Evolutionary conservation across 1,284 basidiomycete genomes (phyloP).

Genomic region (Cryptococcus wingfieldii): DNA sequence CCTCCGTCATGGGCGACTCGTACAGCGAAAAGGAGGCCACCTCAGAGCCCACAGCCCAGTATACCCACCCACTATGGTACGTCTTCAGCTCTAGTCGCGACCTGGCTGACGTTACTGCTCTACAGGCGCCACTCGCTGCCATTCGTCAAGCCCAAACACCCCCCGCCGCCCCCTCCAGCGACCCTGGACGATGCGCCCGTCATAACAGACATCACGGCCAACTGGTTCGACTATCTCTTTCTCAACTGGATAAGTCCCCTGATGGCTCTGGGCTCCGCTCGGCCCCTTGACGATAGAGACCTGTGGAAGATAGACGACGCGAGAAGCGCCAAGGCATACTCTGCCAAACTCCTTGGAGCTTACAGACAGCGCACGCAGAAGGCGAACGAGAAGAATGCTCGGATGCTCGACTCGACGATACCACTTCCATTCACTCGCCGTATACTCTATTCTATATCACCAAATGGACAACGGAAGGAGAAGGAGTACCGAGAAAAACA

Average conservation of each 20-base stretch:
- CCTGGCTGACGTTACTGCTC: constrained; percentile 3
- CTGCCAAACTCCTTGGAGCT: constrained; percentile 60
- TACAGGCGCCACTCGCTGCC: constrained; percentile 45
- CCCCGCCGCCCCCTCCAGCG: constrained; percentile 52
- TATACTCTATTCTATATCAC: constrained; percentile 24
- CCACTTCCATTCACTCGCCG: constrained; percentile 33
- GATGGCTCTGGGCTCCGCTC: constrained; percentile 56
- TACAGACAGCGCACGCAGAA: constrained; percentile 60
- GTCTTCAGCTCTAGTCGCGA: too few species aligned
- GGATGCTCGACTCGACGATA: constrained; percentile 51
- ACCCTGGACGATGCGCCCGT: constrained; percentile 56
- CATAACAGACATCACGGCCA: constrained; percentile 57
- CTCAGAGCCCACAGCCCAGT: too few species aligned
- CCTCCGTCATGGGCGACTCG: too few species aligned
- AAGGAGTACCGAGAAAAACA: constrained; percentile 47
- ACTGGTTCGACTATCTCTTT: constrained; percentile 54
- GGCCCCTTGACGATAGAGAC: constrained; percentile 75
- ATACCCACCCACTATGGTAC: too few species aligned
- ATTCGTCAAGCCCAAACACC: constrained; percentile 44
- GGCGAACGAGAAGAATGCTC: constrained; percentile 66
- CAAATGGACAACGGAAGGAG: constrained; percentile 33
- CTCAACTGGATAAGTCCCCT: constrained; percentile 72
- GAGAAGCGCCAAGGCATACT: constrained; percentile 58
- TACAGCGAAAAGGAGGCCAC: too few species aligned
- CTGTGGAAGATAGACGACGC: constrained; percentile 69